Evolutionary conservation across 768 basidiomycete genomes (phyloP).

Genomic region (Boletus reticulatus): DNA sequence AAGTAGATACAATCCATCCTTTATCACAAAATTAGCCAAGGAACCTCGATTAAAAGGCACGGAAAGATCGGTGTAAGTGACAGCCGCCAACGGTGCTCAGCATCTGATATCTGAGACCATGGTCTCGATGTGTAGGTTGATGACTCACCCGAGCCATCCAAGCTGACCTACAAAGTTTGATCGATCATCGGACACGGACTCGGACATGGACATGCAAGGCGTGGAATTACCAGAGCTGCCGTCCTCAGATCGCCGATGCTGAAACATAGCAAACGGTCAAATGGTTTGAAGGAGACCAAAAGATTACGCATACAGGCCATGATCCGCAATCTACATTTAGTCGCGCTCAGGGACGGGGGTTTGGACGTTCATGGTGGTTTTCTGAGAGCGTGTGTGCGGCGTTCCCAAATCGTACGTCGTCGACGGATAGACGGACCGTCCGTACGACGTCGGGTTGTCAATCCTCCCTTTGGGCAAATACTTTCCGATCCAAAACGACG

Average conservation of each 20-base stretch:
- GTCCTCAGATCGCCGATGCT: constrained; percentile 86
- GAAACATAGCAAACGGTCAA: constrained; percentile 7
- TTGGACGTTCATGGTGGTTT: constrained; percentile 45
- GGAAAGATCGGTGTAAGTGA: background rate
- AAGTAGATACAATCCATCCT: constrained; percentile 97
- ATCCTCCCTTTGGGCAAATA: no score
- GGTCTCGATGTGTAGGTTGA: background rate
- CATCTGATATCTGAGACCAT: background rate
- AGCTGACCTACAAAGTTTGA: constrained; percentile 48
- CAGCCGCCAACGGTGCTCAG: no score
- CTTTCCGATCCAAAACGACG: no score
- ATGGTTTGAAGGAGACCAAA: background rate
- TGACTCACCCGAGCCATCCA: constrained; percentile 74
- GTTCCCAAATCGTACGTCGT: no score
- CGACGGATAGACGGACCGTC: no score
- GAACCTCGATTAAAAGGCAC: background rate
- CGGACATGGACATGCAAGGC: background rate
- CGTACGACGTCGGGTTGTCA: no score
- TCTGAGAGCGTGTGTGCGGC: background rate
- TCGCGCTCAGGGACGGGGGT: constrained; percentile 55
- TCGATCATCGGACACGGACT: constrained; percentile 4
- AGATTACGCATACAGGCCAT: constrained; percentile 60
- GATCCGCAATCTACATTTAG: constrained; percentile 75
- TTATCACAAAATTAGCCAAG: background rate
- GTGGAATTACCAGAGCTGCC: constrained; percentile 58